Conservation (phyloP, 2,329 filamentous ascomycete genomes). For the Chaetomium globosum region DNA sequence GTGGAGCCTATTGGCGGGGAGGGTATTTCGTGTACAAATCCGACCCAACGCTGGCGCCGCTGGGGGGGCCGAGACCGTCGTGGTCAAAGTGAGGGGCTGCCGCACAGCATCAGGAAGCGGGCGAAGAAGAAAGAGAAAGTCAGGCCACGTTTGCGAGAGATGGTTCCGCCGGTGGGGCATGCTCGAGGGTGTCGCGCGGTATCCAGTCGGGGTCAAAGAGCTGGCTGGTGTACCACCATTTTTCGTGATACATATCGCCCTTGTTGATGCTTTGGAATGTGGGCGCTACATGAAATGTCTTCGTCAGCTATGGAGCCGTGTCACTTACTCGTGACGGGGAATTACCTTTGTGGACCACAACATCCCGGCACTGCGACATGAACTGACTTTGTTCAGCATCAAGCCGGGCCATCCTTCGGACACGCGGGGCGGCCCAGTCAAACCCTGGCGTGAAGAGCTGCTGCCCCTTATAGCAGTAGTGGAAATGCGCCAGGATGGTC, state of each 20-base stretch:
- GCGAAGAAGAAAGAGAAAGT: conserved; percentile 18
- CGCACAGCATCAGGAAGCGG: conserved; percentile 17
- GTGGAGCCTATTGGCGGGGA: conserved; percentile 32
- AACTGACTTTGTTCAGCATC: conserved; percentile 36
- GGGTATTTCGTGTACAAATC: conserved; percentile 34
- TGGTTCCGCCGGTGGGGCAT: conserved; percentile 32
- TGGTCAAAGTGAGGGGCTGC: conserved; percentile 32
- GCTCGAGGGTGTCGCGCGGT: conserved; percentile 36
- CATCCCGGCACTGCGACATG: conserved; percentile 35
- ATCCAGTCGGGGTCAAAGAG: conserved; percentile 37
- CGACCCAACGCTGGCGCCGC: conserved; percentile 22
- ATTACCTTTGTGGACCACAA: conserved; percentile 35
- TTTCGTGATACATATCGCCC: conserved; percentile 33
- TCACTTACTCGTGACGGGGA: conserved; percentile 5
- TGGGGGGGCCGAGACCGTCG: conserved; percentile 26
- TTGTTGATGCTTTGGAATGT: conserved; percentile 34
- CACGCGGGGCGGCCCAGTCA: conserved; percentile 34
- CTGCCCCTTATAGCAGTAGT: conserved; percentile 42
- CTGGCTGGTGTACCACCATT: conserved; percentile 38
- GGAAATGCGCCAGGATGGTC: conserved; percentile 42
- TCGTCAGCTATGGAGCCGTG: conserved; percentile 13
- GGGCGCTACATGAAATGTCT: conserved; percentile 10
- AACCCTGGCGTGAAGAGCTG: conserved; percentile 37
- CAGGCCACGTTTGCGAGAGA: conserved; percentile 30
- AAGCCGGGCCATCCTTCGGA: conserved; percentile 37